phyloP scores from a whole-genome alignment of 225 moss, liverwort and hornwort species.

The Marchantia polymorpha region DNA sequence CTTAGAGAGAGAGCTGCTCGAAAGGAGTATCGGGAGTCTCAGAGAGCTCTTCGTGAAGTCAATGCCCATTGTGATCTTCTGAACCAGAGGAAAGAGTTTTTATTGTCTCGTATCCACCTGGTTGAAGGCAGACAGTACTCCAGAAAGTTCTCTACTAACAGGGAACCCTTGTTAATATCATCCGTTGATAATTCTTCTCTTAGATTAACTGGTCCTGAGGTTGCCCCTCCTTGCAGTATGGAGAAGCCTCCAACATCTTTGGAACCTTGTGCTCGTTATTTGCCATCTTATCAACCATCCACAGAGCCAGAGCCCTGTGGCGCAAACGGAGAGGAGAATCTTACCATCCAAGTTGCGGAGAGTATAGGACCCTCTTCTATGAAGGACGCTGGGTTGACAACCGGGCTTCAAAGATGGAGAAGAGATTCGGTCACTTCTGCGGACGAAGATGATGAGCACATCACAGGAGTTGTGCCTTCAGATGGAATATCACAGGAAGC shows the following conservation, averaged over 20 bases:
- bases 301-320: slow-evolving; percentile 8
- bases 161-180: slow-evolving; percentile 7
- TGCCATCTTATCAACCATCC: slow-evolving; percentile 14
- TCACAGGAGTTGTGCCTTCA: not conserved
- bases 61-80: slow-evolving; percentile 56
- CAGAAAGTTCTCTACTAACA: not conserved
- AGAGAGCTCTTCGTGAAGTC: slow-evolving; percentile 50
- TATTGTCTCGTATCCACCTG: slow-evolving; percentile 55
- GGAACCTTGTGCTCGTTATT: slow-evolving; percentile 17
- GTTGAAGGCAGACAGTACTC: slow-evolving; percentile 40
- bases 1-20: slow-evolving; percentile 56
- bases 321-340: slow-evolving; percentile 12
- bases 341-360: not conserved
- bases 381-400: slow-evolving; percentile 11
- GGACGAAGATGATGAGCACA: not conserved
- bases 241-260: not conserved
- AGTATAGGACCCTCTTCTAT: slow-evolving; percentile 20
- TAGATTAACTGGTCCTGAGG: slow-evolving; percentile 13
- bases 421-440: not conserved
- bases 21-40: slow-evolving; percentile 62
- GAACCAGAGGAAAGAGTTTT: slow-evolving; percentile 47
- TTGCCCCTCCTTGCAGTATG: slow-evolving; percentile 4
- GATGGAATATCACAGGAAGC: slow-evolving; percentile 13
- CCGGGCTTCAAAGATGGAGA: not conserved
- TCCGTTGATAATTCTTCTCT: slow-evolving; percentile 6